These are phyloP conservation scores for Auxenochlorella protothecoides DNA, from an alignment of 139 green algal species.

Conservation along the genomic window DNA sequence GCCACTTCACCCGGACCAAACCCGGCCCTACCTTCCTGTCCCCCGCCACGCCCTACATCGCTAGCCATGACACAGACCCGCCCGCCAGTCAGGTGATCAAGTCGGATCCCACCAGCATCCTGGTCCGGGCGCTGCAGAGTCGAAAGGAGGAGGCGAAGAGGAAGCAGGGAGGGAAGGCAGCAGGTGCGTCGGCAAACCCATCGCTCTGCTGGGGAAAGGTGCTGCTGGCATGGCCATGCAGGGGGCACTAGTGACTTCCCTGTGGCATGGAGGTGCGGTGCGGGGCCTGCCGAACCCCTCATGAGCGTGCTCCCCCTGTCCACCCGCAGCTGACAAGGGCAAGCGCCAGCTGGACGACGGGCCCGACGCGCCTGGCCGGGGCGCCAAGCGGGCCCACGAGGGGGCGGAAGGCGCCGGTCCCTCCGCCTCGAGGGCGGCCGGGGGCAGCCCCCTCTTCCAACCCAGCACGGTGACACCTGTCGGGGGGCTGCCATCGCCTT, in stretches of 20 bases:
- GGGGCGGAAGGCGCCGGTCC: slow-evolving; percentile 5
- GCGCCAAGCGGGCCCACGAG: slow-evolving; percentile 6
- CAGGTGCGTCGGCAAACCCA: slow-evolving; percentile 2
- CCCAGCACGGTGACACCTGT: too few relatives aligned
- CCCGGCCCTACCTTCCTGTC: slow-evolving; percentile 16
- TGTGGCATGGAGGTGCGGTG: neutral
- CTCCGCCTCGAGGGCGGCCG: neutral
- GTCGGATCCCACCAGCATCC: slow-evolving; percentile 27
- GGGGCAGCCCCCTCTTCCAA: neutral
- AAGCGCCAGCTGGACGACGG: slow-evolving; percentile 17
- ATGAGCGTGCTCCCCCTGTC: neutral
- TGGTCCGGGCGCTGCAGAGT: slow-evolving; percentile 24
- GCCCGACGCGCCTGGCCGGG: neutral
- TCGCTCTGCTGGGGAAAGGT: too few relatives aligned
- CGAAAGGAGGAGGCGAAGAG: slow-evolving; percentile 22
- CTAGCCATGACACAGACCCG: slow-evolving; percentile 29
- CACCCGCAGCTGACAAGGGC: slow-evolving; percentile 9
- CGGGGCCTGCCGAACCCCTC: neutral
- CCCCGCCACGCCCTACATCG: slow-evolving; percentile 24
- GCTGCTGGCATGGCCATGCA: neutral
- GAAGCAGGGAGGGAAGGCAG: slow-evolving; percentile 10
- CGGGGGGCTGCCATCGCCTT: neutral
- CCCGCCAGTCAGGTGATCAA: slow-evolving; percentile 23
- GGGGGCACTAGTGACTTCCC: too few relatives aligned
- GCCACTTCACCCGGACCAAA: neutral